Base-by-base conservation (phyloP, 306 rosid genomes). In the Albizia julibrissin region DNA sequence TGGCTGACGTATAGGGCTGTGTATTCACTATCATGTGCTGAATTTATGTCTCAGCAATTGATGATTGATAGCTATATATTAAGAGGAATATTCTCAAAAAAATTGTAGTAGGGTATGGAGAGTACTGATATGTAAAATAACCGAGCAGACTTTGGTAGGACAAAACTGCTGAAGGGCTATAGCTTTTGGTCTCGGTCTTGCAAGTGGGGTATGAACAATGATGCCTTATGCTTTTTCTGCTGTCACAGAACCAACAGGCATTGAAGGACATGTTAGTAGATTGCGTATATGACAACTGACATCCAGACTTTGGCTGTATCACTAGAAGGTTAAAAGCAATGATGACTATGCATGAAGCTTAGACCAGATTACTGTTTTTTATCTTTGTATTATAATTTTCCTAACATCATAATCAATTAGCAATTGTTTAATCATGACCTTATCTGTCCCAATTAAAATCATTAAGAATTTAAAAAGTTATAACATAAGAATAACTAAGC, bases 251-350 rank as follows among this genome's bases (percentile, higher is more conserved):
- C 67, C 67, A 29, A 75, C 69, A 16, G 77, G 81, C 58, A 44
- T 65, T 67, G 79, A 62, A 81, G 61, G 70, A 26, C 34, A 24
- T 73, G 24, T 37, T 62, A 18, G 72, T 68, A 69, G 26, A 68
- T 34, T 68, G 22, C 79, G 33, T 78, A 19, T 78, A 27, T 78
- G 78, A 64, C 75, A 72, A 72, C 64, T 78, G 61, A 71, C 58
- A 71, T 72, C 19, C 26, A 47, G 61, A 71, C 61, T 52, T 77
- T 71, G 54, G 26, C 67, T 58, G 22, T 72, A 72, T 72, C 22
- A 24, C 43, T 69, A 40, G 14, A 43, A 44, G 74, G 42, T 24
- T 71, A 37, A 83, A 47, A 46, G 75, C 22, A 26, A 62, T 59
- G 9, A 71, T 71, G 79, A 49, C 22, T 61, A 61, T 42, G 59